Base-by-base conservation (phyloP, 352 stramenopile species). In the Blastocystis hominis region DNA sequence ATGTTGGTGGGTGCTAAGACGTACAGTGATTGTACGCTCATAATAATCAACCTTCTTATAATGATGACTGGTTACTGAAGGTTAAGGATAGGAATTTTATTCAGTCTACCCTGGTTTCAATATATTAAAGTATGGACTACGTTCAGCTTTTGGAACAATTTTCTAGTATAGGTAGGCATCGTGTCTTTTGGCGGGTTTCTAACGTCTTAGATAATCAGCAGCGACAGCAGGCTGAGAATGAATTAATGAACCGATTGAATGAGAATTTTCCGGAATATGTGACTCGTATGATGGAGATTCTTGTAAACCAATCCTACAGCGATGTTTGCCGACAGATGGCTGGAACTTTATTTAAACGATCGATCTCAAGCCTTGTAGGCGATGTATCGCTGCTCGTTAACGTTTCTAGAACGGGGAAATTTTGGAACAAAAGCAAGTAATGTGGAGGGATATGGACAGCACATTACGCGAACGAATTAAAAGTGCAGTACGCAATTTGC, bases 361-460 rank as follows among this genome's bases (percentile, higher is more conserved):
- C 72, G 36, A 84, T 84, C 68, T 84, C 72, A 1, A 47, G 72
- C 62, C 47, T 84, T 0, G 72, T 84, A 84, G 34, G 30, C 50
- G 15, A 34, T 42, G 66, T 68, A 3, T 47, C 10, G 4, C 55
- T 68, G 7, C 6, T n/a, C 7, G 2, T 56, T 1, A 47, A 17
- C 30, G 53, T 24, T 63, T 44, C 44, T 47, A 84, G 72, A 84
- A 53, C 20, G 72, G 47, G 47, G 53, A 64, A 20, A 66, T 64
- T 69, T 53, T 84, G 0, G 3, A 84, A 36, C 24, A 84, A 46
- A 84, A 66, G 3, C 72, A 84, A 30, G 15, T 36, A 15, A 42
- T 30, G 34, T 84, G 72, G 72, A 68, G 55, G 20, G 20, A 30
- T 13, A 69, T 84, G 56, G 17, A 40, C 72, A n/a, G 30, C 20